These are phyloP conservation scores for Aspergillus latus DNA, from an alignment of 2,329 filamentous ascomycete genomes.

Conservation along the genomic window DNA sequence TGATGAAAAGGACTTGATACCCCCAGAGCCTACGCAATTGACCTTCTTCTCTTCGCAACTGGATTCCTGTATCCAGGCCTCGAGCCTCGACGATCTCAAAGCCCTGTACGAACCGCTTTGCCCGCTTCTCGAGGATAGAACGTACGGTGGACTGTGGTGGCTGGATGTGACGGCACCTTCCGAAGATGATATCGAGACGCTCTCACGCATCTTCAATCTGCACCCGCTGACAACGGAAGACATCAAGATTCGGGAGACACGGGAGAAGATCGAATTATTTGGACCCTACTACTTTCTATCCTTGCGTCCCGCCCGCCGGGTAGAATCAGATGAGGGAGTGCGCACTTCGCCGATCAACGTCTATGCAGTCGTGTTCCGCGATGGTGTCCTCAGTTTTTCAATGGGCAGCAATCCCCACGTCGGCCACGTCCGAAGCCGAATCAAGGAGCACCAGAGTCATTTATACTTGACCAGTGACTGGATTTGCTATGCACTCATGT, in stretches of 20 bases:
- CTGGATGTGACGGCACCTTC: slow-evolving; percentile 85
- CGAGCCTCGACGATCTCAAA: slow-evolving; percentile 77
- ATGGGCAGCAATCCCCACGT: slow-evolving; percentile 81
- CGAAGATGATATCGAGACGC: slow-evolving; percentile 79
- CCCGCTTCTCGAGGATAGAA: slow-evolving; percentile 55
- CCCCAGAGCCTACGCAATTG: slow-evolving; percentile 63
- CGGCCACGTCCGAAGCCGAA: slow-evolving; percentile 82
- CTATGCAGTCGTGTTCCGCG: slow-evolving; percentile 89
- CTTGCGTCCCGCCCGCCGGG: slow-evolving; percentile 82
- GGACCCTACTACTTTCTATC: slow-evolving; percentile 94
- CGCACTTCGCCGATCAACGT: slow-evolving; percentile 90
- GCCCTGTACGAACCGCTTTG: slow-evolving; percentile 81
- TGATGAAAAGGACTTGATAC: slow-evolving; percentile 1
- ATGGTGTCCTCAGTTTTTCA: slow-evolving; percentile 89
- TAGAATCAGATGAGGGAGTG: slow-evolving; percentile 69
- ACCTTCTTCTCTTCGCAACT: slow-evolving; percentile 91
- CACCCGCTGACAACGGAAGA: slow-evolving; percentile 93
- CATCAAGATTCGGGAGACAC: slow-evolving; percentile 85
- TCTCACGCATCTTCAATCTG: slow-evolving; percentile 90
- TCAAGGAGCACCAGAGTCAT: slow-evolving; percentile 85
- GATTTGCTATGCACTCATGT: slow-evolving; percentile 97
- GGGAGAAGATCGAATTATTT: slow-evolving; percentile 98
- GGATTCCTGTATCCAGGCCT: slow-evolving; percentile 83
- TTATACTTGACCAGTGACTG: slow-evolving; percentile 89
- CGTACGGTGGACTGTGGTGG: slow-evolving; percentile 89